Conservation (phyloP, 2,329 filamentous ascomycete genomes). For the Diatrype stigma region DNA sequence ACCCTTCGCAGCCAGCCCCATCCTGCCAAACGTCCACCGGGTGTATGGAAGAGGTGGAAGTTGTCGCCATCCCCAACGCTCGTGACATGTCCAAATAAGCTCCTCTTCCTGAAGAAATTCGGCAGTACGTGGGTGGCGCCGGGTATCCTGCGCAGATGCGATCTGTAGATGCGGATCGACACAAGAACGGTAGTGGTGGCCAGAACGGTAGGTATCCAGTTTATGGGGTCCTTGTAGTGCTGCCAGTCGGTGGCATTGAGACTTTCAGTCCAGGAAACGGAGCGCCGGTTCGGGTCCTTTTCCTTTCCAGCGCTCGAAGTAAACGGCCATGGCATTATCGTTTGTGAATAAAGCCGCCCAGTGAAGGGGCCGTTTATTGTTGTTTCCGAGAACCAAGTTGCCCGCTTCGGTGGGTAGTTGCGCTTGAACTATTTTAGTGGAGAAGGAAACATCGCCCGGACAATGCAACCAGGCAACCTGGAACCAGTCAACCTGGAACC, state of each 20-base stretch:
- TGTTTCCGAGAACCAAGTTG: not conserved
- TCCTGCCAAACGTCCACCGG: conserved; percentile 78
- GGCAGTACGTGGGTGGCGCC: conserved; percentile 71
- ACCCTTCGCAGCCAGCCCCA: conserved; percentile 90
- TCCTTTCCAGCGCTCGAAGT: conserved; percentile 17
- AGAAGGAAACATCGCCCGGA: not conserved
- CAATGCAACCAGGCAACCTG: too few relatives aligned
- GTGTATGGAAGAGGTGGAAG: conserved; percentile 91
- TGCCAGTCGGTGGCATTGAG: conserved; percentile 48
- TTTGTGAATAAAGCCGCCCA: not conserved
- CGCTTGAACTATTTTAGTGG: not conserved
- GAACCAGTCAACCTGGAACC: too few relatives aligned
- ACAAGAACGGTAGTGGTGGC: conserved; percentile 53
- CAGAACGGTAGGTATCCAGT: conserved; percentile 48
- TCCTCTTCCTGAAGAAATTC: conserved; percentile 68
- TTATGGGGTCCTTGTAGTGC: conserved; percentile 50
- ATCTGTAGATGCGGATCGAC: conserved; percentile 60
- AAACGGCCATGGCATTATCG: conserved; percentile 30
- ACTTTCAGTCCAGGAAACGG: conserved; percentile 36
- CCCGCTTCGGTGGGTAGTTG: not conserved
- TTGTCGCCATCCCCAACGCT: conserved; percentile 96
- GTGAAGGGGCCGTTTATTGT: not conserved
- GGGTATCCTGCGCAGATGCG: conserved; percentile 80
- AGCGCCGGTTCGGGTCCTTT: conserved; percentile 26
- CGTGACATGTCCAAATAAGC: conserved; percentile 80